Percentiles rank a stretch among this genome's conserved stretches.
phyloP scores from a whole-genome alignment of 1,284 basidiomycete species.

The Leccinum colubrinum region DNA sequence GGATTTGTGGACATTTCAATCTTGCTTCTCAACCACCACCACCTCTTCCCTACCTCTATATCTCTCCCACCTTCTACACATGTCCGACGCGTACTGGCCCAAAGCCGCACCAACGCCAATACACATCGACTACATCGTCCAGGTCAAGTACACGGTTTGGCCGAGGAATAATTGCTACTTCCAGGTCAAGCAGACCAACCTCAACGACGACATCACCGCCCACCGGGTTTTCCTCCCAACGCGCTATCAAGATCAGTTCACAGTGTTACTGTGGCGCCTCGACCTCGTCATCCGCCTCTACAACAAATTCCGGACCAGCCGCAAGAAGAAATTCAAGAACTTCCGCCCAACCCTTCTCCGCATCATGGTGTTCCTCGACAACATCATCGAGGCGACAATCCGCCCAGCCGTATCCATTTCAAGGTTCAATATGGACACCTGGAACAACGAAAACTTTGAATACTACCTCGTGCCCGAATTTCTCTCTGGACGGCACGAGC shows the following conservation, averaged over 20 bases:
- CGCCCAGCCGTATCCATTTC: not conserved
- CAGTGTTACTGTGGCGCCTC: not conserved
- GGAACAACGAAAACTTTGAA: not conserved
- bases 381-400: not conserved
- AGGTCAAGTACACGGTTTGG: not conserved
- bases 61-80: not conserved
- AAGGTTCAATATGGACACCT: not conserved
- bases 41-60: not conserved
- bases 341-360: not conserved
- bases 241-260: not conserved
- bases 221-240: not conserved
- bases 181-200: not conserved
- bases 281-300: not conserved
- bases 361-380: not conserved
- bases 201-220: not conserved
- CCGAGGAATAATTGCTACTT: not conserved
- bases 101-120: not conserved
- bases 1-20: not conserved
- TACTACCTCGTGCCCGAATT: not conserved
- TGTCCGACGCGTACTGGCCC: not conserved
- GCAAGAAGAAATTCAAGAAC: not conserved
- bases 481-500: not conserved
- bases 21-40: not conserved
- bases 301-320: not conserved
- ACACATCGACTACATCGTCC: not conserved